phyloP scores from a whole-genome alignment of 2,329 filamentous ascomycete genomes.

The Colletotrichum tabaci region DNA sequence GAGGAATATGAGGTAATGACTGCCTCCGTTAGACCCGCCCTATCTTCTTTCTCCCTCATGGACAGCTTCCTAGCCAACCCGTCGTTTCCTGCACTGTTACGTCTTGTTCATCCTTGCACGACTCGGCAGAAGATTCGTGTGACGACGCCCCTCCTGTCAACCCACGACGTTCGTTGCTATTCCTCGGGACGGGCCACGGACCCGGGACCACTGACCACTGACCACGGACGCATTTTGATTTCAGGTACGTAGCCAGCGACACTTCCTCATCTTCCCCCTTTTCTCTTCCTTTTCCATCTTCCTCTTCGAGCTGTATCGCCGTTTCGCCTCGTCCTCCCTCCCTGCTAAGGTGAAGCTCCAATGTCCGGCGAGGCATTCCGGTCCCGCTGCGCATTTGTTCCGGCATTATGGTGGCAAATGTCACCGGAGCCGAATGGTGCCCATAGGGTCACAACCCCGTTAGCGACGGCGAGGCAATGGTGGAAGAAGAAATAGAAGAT shows the following conservation, averaged over 20 bases:
- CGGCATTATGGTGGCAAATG: not conserved
- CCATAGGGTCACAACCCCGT: slow-evolving; percentile 1
- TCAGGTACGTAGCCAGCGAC: slow-evolving; percentile 3
- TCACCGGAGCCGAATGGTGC: slow-evolving; percentile 13
- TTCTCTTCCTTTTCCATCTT: slow-evolving; percentile 20
- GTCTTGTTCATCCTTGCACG: not conserved
- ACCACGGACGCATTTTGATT: not conserved
- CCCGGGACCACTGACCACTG: not conserved
- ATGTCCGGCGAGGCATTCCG: slow-evolving; percentile 33
- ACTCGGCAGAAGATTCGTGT: slow-evolving; percentile 1
- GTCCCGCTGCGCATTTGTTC: slow-evolving; percentile 23
- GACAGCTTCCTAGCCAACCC: not conserved
- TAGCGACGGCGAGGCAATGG: slow-evolving; percentile 18
- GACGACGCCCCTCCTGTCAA: not conserved
- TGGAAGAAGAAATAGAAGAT: slow-evolving; percentile 11
- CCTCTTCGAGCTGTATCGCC: slow-evolving; percentile 4
- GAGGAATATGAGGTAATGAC: slow-evolving; percentile 11
- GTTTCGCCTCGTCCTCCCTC: not conserved
- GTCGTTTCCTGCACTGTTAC: not conserved
- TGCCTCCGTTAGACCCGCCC: not conserved
- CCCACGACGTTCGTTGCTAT: not conserved
- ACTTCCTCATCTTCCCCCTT: slow-evolving; percentile 14
- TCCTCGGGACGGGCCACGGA: not conserved
- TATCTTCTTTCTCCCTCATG: not conserved
- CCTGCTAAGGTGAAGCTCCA: slow-evolving; percentile 29